These are phyloP conservation scores for Aspergillus bertholletiae DNA, from an alignment of 495 filamentous ascomycete genomes.

Conservation along the genomic window DNA sequence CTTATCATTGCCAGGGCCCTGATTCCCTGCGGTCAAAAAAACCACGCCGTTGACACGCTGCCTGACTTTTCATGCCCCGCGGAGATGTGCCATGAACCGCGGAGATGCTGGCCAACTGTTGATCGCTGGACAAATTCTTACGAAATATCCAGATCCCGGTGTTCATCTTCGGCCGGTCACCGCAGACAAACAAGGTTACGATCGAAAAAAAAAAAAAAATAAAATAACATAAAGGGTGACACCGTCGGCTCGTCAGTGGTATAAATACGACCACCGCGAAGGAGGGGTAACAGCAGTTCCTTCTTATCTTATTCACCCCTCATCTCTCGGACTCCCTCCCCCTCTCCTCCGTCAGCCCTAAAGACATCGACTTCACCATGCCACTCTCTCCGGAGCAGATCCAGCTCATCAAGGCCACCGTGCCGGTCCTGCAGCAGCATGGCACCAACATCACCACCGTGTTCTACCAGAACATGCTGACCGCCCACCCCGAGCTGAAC, in stretches of 20 bases:
- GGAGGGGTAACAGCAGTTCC: neutral
- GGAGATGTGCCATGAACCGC: neutral
- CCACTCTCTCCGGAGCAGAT: slow-evolving; percentile 30
- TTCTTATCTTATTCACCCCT: neutral
- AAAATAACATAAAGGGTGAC: neutral
- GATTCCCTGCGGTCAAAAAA: neutral
- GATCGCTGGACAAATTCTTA: neutral
- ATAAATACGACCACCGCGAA: neutral
- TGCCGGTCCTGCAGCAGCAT: slow-evolving; percentile 57
- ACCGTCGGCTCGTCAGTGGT: neutral
- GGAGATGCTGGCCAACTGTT: neutral
- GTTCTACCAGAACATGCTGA: slow-evolving; percentile 69
- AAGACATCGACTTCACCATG: slow-evolving; percentile 5
- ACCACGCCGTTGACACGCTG: neutral
- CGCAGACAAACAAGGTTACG: no score
- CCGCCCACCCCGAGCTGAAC: slow-evolving; percentile 56
- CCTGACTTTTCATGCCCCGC: neutral
- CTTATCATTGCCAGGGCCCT: neutral
- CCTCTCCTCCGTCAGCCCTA: neutral
- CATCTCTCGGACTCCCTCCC: neutral
- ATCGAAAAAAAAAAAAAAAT: neutral
- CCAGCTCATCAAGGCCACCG: slow-evolving; percentile 41
- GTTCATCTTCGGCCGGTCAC: neutral
- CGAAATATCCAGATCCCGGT: neutral
- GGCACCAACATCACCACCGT: slow-evolving; percentile 60